Evolutionary conservation across 352 stramenopile genomes (phyloP).

Genomic region (Pythium sp.): DNA sequence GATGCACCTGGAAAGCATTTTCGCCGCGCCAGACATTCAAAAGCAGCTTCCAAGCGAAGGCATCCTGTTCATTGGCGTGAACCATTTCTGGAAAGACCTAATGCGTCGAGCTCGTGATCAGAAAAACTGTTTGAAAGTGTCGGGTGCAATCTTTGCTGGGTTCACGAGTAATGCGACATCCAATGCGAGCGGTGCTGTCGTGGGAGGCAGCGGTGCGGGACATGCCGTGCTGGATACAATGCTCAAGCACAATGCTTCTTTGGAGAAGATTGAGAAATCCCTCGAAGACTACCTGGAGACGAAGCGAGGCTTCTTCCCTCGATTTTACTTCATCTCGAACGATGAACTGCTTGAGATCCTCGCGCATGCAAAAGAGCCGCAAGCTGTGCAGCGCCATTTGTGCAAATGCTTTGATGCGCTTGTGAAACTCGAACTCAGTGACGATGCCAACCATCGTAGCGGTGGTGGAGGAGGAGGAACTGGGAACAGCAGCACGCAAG

Average conservation of each 20-base stretch:
- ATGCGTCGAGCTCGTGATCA: conserved; percentile 67
- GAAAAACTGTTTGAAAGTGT: conserved; percentile 64
- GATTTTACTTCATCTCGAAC: conserved; percentile 89
- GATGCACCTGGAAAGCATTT: conserved; percentile 83
- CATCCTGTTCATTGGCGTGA: conserved; percentile 51
- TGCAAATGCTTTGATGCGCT: conserved; percentile 86
- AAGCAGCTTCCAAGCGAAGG: conserved; percentile 76
- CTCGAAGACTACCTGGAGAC: conserved; percentile 82
- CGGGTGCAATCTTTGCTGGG: conserved; percentile 39
- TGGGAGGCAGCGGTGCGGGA: conserved; percentile 19
- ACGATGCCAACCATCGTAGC: conserved; percentile 27
- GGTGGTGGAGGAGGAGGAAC: not conserved
- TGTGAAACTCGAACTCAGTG: conserved; percentile 70
- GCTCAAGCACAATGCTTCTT: conserved; percentile 62
- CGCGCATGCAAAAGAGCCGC: conserved; percentile 73
- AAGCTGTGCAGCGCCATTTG: conserved; percentile 75
- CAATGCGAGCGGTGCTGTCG: conserved; percentile 2
- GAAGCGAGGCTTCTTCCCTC: conserved; percentile 80
- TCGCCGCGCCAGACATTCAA: conserved; percentile 78
- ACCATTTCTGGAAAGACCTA: conserved; percentile 81
- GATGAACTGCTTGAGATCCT: conserved; percentile 86
- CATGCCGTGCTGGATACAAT: conserved; percentile 59
- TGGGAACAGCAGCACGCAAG: conserved; percentile 25
- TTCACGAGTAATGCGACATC: not conserved
- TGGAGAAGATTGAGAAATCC: conserved; percentile 78